phyloP scores from a whole-genome alignment of 306 rosid species.

The Quercus gilva region DNA sequence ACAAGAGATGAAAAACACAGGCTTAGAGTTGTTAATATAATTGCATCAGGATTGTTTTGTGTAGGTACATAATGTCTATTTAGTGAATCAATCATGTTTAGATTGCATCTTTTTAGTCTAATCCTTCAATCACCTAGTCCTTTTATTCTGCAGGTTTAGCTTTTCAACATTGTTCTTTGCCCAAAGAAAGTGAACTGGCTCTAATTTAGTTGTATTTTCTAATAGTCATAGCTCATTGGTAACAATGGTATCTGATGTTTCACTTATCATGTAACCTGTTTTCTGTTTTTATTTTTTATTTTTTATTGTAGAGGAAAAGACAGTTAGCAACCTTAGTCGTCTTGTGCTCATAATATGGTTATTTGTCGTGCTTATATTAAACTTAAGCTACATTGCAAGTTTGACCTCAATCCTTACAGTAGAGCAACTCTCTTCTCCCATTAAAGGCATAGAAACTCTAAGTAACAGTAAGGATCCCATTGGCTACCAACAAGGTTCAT shows the following conservation, averaged over 20 bases:
- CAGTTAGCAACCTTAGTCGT: slow-evolving; percentile 74
- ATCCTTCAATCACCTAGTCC: not conserved
- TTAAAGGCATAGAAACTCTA: slow-evolving; percentile 76
- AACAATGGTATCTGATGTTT: slow-evolving; percentile 13
- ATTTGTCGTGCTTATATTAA: slow-evolving; percentile 85
- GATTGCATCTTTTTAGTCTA: not conserved
- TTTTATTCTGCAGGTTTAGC: slow-evolving; percentile 46
- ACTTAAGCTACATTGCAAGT: slow-evolving; percentile 92
- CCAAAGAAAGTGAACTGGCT: slow-evolving; percentile 56
- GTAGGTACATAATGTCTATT: not conserved
- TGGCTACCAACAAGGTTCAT: slow-evolving; percentile 75
- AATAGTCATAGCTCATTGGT: not conserved
- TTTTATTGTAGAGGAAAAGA: slow-evolving; percentile 69
- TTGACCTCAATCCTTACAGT: slow-evolving; percentile 96
- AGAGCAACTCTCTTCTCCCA: slow-evolving; percentile 66
- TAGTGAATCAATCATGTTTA: not conserved
- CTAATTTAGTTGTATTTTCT: slow-evolving; percentile 1
- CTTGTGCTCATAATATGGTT: slow-evolving; percentile 78
- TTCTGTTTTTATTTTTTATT: not conserved
- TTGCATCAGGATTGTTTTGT: not conserved
- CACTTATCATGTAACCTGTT: slow-evolving; percentile 6
- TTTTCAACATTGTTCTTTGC: slow-evolving; percentile 72
- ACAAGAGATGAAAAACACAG: no score
- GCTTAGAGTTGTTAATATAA: not conserved
- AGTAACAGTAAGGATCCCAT: slow-evolving; percentile 52